Evolutionary conservation across 129 eudicot genomes (phyloP).

Genomic region (Dittrichia graveolens): DNA sequence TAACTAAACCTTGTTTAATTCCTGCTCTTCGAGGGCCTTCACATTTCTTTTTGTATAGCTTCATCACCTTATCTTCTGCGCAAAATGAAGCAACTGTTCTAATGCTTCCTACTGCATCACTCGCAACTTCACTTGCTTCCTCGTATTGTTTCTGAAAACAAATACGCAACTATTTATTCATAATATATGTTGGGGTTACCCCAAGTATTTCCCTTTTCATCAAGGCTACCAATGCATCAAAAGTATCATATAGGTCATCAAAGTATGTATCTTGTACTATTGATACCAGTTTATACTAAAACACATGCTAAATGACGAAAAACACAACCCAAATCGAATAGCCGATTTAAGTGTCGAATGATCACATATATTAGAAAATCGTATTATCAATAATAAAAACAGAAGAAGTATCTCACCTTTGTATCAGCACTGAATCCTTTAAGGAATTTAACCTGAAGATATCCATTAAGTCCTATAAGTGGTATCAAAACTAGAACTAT

Average conservation of each 20-base stretch:
- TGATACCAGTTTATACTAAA: too few species aligned
- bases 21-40: conserved; percentile 65
- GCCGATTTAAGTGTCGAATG: too few species aligned
- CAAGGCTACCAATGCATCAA: too few species aligned
- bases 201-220: too few species aligned
- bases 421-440: conserved; percentile 74
- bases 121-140: conserved; percentile 82
- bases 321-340: too few species aligned
- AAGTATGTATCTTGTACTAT: too few species aligned
- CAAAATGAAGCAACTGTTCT: conserved; percentile 88
- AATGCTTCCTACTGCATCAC: conserved; percentile 84
- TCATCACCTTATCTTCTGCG: conserved; percentile 77
- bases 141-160: conserved; percentile 63
- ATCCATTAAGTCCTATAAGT: conserved; percentile 60
- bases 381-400: not conserved
- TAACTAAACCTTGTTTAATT: conserved; percentile 60
- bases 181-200: too few species aligned
- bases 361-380: not conserved
- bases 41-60: conserved; percentile 55
- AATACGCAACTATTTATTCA: not conserved
- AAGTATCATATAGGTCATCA: too few species aligned
- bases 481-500: conserved; percentile 62
- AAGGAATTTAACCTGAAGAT: conserved; percentile 55
- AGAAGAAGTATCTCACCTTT: conserved; percentile 55
- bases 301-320: not conserved